Evolutionary conservation across 2,329 filamentous ascomycete genomes (phyloP).

Genomic region (Talaromyces sp.): DNA sequence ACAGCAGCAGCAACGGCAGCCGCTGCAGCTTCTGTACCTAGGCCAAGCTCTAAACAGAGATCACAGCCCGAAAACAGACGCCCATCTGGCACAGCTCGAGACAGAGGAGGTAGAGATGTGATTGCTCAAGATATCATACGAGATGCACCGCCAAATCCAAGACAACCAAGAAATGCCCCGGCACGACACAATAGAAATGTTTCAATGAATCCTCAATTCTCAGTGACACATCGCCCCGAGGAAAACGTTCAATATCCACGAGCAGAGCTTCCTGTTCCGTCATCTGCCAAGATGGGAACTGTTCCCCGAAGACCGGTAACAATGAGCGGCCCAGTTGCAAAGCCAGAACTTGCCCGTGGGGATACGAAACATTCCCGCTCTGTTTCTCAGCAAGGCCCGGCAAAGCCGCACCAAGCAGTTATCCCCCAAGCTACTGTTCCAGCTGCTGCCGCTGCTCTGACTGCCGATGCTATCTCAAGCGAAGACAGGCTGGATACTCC

Average conservation of each 20-base stretch:
- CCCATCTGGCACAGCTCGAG: conserved; percentile 3
- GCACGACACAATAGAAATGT: conserved; percentile 20
- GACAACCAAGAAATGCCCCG: conserved; percentile 13
- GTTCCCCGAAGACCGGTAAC: conserved; percentile 32
- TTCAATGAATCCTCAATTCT: conserved; percentile 25
- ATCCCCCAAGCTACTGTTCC: not conserved
- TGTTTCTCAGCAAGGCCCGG: conserved; percentile 16
- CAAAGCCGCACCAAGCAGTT: conserved; percentile 3
- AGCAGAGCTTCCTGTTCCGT: conserved; percentile 12
- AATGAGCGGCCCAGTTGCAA: conserved; percentile 21
- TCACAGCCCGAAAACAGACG: conserved; percentile 11
- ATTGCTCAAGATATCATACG: not conserved
- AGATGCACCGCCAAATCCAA: conserved; percentile 10
- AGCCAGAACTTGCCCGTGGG: conserved; percentile 2
- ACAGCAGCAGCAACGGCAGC: not conserved
- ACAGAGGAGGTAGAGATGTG: conserved; percentile 1
- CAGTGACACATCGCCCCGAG: conserved; percentile 18
- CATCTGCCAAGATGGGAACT: conserved; percentile 22
- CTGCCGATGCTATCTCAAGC: not conserved
- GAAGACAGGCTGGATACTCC: conserved; percentile 18
- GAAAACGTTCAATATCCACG: conserved; percentile 24
- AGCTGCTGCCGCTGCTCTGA: not conserved
- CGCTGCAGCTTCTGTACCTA: conserved; percentile 1
- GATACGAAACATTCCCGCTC: conserved; percentile 14
- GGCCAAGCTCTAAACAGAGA: conserved; percentile 6